Evolutionary conservation across 495 filamentous ascomycete genomes (phyloP), one percentile per base, ranked within the genome.

Genomic region (Penicillium parvum): DNA sequence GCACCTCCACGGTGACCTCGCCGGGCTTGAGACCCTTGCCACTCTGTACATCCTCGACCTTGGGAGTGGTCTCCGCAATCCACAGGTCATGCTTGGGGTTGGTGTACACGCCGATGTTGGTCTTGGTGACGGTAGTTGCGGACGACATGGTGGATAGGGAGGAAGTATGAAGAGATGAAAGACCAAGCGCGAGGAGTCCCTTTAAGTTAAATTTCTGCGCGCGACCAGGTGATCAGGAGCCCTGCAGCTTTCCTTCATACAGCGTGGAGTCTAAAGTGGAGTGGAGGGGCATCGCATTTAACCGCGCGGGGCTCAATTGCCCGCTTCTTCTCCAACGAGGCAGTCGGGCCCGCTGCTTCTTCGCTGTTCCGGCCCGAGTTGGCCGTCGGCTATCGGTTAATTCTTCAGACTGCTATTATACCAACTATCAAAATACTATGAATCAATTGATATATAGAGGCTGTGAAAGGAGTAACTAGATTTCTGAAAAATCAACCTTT

Each of bases 71-170:
- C 30, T 88, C 83, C 37, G 77, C 85, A 30, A 95, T 81, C 87
- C 90, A 97, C 37, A 97, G 73, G 50, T 95, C 85, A 60, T 97
- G 90, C 19, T 78, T 74, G 20, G 90, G 88, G 66, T 96, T 94
- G 36, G 90, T 97, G 75, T 84, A 97, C 37, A 96, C 89, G 53
- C 87, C 91, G 54, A 97, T 90, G 68, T 96, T 97, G 43, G 86
- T 61, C 74, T 94, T 95, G 17, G 66, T 58, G 53, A 71, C 52
- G 33, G 58, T 50, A n/a, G 58, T 66, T 43, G 64, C 58, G 47
- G 54, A 53, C 37, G 67, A 48, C 67, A 71, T 71, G 40, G 32
- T 57, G 40, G n/a, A 38, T 7, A 40, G 7, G 2, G 17, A 23
- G 18, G 16, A 25, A 29, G 14, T 25, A 18, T 12, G 5, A 30